Evolutionary conservation across 495 filamentous ascomycete species (phyloP), one percentile per base, ranked within the genome.

Genomic region (Copromyces sp.): DNA sequence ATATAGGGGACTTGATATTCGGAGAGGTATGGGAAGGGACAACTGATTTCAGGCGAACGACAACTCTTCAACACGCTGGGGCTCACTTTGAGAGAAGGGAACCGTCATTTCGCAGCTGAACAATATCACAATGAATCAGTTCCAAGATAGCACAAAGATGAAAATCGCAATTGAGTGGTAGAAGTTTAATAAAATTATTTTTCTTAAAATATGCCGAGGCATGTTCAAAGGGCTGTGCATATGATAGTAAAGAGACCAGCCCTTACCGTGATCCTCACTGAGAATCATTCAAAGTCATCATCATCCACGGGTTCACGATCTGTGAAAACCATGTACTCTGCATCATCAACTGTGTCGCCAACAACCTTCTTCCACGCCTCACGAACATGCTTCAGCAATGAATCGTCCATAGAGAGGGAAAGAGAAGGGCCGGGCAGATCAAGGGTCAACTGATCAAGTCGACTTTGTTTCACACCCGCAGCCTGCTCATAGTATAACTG

Each of bases 381-480:
- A 71, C 86, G 84, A 24, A 94, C 89, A 35, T 85, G 76, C 16
- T 88, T 86, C 37, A 94, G 78, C 12, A 86, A 80, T 8, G 80
- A 77, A 78, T 96, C 93, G 75, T 93, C 89, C 75, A 94, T 90
- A 4, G 89, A 85, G 17, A 94, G 84, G 71, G 89, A 89, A 39
- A 89, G 82, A 45, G 86, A 84, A 0, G 88, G 77, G 4, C 87
- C 81, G 29, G 89, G 87, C 68, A 94, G 78, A 39, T 74, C 74
- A 16, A 89, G 78, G 3, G 81, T 77, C 37, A 65, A 45, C 74
- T 79, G 78, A 44, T 80, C 77, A 24, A 77, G 74, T 45, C 73
- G 78, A 72, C 71, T 77, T 69, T 61, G 76, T 73, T 42, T 78
- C 39, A 65, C 71, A 61, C 47, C 78, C 53, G 16, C 75, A 53